A percentile compares a stretch with the other conserved stretches of the same genome.
These are phyloP conservation scores for Haplosporangium sp. DNA, from an alignment of 371 early-diverging fungal genomes.

Conservation along the genomic window DNA sequence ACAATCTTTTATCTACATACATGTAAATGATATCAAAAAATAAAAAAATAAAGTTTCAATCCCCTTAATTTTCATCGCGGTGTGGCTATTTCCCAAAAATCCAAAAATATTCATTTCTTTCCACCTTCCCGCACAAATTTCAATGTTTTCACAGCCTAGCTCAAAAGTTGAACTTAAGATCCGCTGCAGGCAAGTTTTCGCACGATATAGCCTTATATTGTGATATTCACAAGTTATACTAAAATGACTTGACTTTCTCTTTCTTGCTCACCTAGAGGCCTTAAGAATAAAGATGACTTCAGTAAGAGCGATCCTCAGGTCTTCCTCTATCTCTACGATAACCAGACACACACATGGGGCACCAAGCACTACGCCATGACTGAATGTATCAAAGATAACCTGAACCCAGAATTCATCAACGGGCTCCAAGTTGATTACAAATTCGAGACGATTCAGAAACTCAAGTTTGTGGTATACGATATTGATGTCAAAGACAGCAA, in stretches of 20 bases:
- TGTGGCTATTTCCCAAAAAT: no score
- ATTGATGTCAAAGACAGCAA: slow-evolving; percentile 35
- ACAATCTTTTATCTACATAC: no score
- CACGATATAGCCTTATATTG: no score
- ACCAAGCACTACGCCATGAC: slow-evolving; percentile 26
- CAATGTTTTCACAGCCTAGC: slow-evolving; percentile 4
- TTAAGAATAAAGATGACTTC: slow-evolving; percentile 19
- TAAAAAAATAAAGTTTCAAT: no score
- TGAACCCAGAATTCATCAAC: slow-evolving; percentile 36
- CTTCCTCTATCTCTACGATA: slow-evolving; percentile 31
- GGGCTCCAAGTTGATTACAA: slow-evolving; percentile 31
- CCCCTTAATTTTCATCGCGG: no score
- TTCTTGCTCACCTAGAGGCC: slow-evolving; percentile 2
- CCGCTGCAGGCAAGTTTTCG: slow-evolving; percentile 25
- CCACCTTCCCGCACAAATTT: not conserved
- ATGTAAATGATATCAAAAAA: no score
- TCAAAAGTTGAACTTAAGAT: slow-evolving; percentile 43
- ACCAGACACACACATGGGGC: slow-evolving; percentile 17
- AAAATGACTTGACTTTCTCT: not conserved
- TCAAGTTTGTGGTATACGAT: slow-evolving; percentile 38
- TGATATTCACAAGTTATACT: no score
- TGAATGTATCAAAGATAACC: slow-evolving; percentile 41
- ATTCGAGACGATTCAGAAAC: slow-evolving; percentile 28
- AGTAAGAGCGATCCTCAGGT: slow-evolving; percentile 42
- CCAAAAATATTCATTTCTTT: not conserved